Conservation (phyloP, 1,284 basidiomycete species). For the Apiotrichum gracile region DNA sequence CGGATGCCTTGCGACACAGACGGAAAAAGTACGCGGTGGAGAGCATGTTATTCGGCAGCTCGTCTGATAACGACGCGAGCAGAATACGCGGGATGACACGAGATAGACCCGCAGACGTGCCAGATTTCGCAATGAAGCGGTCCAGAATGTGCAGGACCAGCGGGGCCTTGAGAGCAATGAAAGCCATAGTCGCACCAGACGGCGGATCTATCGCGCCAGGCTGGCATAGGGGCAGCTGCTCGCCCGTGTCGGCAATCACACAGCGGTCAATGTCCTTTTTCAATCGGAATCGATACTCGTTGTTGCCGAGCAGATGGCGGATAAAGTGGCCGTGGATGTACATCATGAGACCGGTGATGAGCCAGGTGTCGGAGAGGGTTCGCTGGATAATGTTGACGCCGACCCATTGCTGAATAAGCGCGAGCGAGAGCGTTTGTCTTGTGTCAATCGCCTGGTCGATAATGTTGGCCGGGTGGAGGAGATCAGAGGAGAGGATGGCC, state of each 20-base stretch:
- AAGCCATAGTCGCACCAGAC: slow-evolving; percentile 66
- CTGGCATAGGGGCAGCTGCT: slow-evolving; percentile 89
- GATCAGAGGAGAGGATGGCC: slow-evolving; percentile 71
- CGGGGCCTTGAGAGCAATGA: slow-evolving; percentile 92
- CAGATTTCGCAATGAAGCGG: slow-evolving; percentile 85
- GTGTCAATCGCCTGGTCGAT: slow-evolving; percentile 94
- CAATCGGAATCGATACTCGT: slow-evolving; percentile 92
- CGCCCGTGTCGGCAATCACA: slow-evolving; percentile 76
- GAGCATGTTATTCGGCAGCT: slow-evolving; percentile 75
- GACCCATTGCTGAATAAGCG: slow-evolving; percentile 92
- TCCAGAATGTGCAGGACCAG: slow-evolving; percentile 94
- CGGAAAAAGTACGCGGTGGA: slow-evolving; percentile 87
- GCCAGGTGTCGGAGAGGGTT: slow-evolving; percentile 92
- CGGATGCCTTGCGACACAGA: slow-evolving; percentile 88
- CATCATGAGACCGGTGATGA: slow-evolving; percentile 84
- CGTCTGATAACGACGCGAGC: slow-evolving; percentile 86
- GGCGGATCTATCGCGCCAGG: slow-evolving; percentile 76
- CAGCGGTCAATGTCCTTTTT: slow-evolving; percentile 98
- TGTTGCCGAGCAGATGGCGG: slow-evolving; percentile 83
- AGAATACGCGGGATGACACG: slow-evolving; percentile 94
- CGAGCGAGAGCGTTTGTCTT: slow-evolving; percentile 76
- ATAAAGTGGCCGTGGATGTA: slow-evolving; percentile 88
- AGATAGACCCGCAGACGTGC: slow-evolving; percentile 87
- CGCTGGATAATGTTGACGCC: slow-evolving; percentile 95
- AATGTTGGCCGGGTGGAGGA: slow-evolving; percentile 79